Percentiles rank a stretch among this genome's conserved stretches.
Conservation (phyloP, 2,329 filamentous ascomycete species). For the Golovinomyces cichoracearum region DNA sequence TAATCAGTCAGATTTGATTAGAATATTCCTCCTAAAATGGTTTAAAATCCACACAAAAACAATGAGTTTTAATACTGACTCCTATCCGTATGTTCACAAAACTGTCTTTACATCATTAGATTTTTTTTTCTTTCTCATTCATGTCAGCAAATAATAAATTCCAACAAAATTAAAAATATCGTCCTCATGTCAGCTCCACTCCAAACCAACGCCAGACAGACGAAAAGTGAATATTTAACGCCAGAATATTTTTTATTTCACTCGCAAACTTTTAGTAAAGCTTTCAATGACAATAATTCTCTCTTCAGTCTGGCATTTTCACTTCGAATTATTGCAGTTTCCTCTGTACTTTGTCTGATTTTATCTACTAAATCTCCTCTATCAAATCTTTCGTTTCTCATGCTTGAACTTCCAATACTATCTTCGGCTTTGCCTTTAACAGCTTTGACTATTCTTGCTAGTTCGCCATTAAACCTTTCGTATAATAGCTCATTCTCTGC, state of each 20-base stretch:
- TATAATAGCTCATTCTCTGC: constrained; percentile 86
- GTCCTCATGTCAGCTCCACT: no score
- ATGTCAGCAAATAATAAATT: no score
- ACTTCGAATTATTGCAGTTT: constrained; percentile 50
- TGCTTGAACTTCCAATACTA: not conserved
- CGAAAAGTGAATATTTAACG: no score
- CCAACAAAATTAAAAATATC: no score
- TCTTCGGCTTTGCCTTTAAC: constrained; percentile 35
- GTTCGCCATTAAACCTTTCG: constrained; percentile 72
- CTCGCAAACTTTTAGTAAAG: constrained; percentile 30
- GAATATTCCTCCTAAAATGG: no score
- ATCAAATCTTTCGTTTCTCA: constrained; percentile 30
- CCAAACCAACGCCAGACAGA: no score
- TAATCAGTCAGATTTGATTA: no score
- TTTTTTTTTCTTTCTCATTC: no score
- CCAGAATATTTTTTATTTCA: constrained; percentile 3
- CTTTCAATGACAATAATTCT: constrained; percentile 33
- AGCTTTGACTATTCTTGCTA: constrained; percentile 56
- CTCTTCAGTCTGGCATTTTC: constrained; percentile 65
- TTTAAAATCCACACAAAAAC: no score
- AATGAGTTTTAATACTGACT: no score
- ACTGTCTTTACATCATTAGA: no score
- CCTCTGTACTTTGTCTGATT: constrained; percentile 49
- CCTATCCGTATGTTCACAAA: no score
- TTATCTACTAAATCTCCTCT: constrained; percentile 51